Percentiles rank a stretch among this genome's conserved stretches.
Evolutionary conservation across 2,329 filamentous ascomycete genomes (phyloP).

Genomic region (Lasiodiplodia sp.): DNA sequence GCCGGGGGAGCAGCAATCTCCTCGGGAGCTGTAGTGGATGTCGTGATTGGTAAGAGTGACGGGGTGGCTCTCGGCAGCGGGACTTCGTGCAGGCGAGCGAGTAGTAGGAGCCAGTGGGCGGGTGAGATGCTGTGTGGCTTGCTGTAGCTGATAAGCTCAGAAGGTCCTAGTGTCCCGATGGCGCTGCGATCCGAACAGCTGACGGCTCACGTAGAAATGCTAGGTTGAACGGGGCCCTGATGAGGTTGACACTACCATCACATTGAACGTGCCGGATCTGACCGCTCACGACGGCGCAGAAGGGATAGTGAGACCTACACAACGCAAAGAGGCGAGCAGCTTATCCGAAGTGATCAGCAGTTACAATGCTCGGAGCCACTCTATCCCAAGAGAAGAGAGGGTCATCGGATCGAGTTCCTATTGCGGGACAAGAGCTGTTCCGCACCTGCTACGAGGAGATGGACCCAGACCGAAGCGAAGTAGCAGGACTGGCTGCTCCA

Average conservation of each 20-base stretch:
- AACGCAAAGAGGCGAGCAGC: neutral
- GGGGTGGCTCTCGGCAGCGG: constrained; percentile 17
- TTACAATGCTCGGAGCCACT: neutral
- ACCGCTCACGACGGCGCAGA: neutral
- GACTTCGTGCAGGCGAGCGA: constrained; percentile 19
- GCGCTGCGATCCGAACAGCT: constrained; percentile 9
- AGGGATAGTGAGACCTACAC: neutral
- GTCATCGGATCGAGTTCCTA: constrained; percentile 18
- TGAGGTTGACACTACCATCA: neutral
- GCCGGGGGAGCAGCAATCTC: constrained; percentile 1
- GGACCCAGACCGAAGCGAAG: constrained; percentile 19
- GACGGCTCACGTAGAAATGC: constrained; percentile 13
- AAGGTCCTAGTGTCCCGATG: neutral
- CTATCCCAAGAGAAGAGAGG: neutral
- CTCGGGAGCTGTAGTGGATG: constrained; percentile 2
- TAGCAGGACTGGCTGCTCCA: constrained; percentile 15
- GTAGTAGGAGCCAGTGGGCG: constrained; percentile 15
- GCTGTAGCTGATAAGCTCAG: constrained; percentile 16
- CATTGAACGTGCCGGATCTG: neutral
- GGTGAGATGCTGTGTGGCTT: constrained; percentile 22
- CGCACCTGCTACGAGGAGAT: constrained; percentile 14
- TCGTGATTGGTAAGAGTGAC: constrained; percentile 10
- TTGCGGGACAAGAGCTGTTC: constrained; percentile 3
- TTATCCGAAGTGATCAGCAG: neutral
- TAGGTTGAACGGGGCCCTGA: neutral